Percentiles rank a stretch among this genome's conserved stretches.
These are phyloP conservation scores for Pseudogymnoascus sp. DNA, from an alignment of 2,329 filamentous ascomycete species.

Conservation along the genomic window DNA sequence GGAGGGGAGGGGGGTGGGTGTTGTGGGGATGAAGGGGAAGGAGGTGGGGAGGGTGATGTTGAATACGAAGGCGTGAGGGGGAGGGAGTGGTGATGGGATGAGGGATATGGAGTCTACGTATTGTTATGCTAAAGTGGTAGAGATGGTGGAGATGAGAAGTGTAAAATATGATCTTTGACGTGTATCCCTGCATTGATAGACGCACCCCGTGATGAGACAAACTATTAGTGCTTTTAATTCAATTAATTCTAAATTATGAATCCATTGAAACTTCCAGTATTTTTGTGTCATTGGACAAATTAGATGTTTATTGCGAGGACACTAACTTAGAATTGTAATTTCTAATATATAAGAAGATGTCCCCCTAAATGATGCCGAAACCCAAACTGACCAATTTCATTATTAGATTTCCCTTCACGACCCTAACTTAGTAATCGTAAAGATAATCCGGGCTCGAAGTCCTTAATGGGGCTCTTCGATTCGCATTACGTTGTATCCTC, in stretches of 20 bases:
- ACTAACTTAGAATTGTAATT: neutral
- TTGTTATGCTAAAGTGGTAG: too few relatives aligned
- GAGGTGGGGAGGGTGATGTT: slow-evolving; percentile 46
- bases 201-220: too few relatives aligned
- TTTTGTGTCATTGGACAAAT: too few relatives aligned
- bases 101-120: neutral
- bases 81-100: too few relatives aligned
- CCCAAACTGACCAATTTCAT: slow-evolving; percentile 13
- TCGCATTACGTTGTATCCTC: neutral
- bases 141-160: too few relatives aligned
- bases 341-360: neutral
- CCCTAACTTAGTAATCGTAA: neutral
- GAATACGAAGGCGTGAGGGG: slow-evolving; percentile 6
- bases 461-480: neutral
- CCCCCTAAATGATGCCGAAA: neutral
- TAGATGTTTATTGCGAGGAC: neutral
- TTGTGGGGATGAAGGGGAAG: slow-evolving; percentile 51
- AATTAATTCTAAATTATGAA: too few relatives aligned
- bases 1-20: slow-evolving; percentile 48
- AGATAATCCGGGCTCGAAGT: neutral
- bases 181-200: too few relatives aligned
- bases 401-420: neutral
- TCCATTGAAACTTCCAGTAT: too few relatives aligned
- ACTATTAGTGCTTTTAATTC: too few relatives aligned
- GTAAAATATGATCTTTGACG: too few relatives aligned